These are phyloP conservation scores for Colletotrichum eleusines DNA, from an alignment of 2,329 filamentous ascomycete genomes.

Conservation along the genomic window DNA sequence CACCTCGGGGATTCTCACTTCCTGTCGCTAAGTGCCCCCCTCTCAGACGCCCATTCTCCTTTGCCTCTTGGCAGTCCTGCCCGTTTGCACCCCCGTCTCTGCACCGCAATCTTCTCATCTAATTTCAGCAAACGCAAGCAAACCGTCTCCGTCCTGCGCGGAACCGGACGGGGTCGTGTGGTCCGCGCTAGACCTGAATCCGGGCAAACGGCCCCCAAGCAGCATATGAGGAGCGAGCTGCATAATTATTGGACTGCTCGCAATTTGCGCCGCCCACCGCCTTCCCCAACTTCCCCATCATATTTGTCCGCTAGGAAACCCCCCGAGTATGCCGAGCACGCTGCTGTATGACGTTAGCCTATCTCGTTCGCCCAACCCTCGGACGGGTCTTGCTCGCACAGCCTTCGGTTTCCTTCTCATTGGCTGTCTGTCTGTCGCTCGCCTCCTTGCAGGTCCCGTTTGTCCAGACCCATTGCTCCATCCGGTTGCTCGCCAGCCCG, in stretches of 20 bases:
- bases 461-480: conserved; percentile 9
- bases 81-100: conserved; percentile 5
- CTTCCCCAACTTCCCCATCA: conserved; percentile 27
- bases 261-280: conserved; percentile 27
- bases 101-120: conserved; percentile 20
- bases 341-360: conserved; percentile 35
- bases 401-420: neutral
- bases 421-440: conserved; percentile 10
- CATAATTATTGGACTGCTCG: conserved; percentile 29
- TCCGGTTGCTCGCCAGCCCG: conserved; percentile 26
- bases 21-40: neutral
- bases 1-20: neutral
- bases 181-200: conserved; percentile 26
- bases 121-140: conserved; percentile 33
- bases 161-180: neutral
- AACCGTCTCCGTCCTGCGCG: conserved; percentile 25
- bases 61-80: conserved; percentile 4
- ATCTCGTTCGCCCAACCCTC: neutral
- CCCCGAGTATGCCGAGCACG: conserved; percentile 21
- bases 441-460: conserved; percentile 1
- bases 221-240: conserved; percentile 1
- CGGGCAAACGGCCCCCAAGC: conserved; percentile 9
- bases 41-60: conserved; percentile 1
- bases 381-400: neutral
- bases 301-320: conserved; percentile 7